phyloP scores from a whole-genome alignment of 768 basidiomycete species.

The Xerocomus brunneocitrinus region DNA sequence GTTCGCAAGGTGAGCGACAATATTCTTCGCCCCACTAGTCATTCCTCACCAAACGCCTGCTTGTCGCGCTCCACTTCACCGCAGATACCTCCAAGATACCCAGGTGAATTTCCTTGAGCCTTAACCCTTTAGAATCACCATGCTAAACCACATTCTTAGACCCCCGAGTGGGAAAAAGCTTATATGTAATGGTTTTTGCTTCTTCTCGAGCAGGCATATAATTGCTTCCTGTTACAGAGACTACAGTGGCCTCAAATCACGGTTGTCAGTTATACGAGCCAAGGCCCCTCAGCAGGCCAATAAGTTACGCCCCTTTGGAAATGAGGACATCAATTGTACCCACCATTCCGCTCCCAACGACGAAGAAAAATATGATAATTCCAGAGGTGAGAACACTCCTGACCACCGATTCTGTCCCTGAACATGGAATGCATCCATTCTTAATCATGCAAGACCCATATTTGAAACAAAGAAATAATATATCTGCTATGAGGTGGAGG shows the following conservation, averaged over 20 bases:
- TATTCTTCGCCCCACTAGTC: not conserved
- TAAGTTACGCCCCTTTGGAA: conserved; percentile 9
- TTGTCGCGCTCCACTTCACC: not conserved
- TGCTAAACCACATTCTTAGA: conserved; percentile 35
- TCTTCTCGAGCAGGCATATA: not conserved
- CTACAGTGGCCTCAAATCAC: conserved; percentile 67
- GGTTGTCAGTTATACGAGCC: conserved; percentile 52
- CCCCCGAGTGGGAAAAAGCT: conserved; percentile 52
- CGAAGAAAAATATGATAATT: conserved; percentile 2
- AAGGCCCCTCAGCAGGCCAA: conserved; percentile 20
- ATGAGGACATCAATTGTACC: not conserved
- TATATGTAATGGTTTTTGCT: conserved; percentile 25
- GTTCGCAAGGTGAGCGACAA: conserved; percentile 47
- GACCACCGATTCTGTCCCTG: not conserved
- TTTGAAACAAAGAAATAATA: not conserved
- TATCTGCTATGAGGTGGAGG: not conserved
- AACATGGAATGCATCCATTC: not conserved
- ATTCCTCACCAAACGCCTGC: not conserved
- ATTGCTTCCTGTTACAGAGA: conserved; percentile 41
- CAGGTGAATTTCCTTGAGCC: conserved; percentile 41
- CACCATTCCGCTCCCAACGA: not conserved
- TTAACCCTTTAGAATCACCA: not conserved
- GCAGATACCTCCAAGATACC: conserved; percentile 65
- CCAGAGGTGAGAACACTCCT: conserved; percentile 6
- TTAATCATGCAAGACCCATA: conserved; percentile 4